These are phyloP conservation scores for Neurospora sp. DNA, from an alignment of 495 filamentous ascomycete genomes.

Conservation along the genomic window DNA sequence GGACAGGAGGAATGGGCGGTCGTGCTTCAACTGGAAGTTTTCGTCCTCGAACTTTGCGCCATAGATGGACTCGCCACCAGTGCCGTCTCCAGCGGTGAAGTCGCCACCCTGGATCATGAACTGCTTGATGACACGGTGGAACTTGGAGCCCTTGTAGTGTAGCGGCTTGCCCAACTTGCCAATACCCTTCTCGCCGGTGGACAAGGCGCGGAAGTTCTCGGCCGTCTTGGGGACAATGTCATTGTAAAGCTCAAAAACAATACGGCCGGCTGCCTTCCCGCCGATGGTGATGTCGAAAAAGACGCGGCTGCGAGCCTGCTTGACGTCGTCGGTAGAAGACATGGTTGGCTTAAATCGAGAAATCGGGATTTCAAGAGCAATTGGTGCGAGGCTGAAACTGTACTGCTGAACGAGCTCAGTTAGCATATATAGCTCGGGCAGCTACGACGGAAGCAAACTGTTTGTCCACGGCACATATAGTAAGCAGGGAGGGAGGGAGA, in stretches of 20 bases:
- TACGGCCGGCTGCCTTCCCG: conserved; percentile 55
- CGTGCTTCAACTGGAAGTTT: conserved; percentile 89
- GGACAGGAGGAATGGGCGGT: conserved; percentile 85
- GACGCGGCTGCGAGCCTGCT: conserved; percentile 54
- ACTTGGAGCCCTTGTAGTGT: conserved; percentile 79
- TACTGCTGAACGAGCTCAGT: not conserved
- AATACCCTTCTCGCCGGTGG: conserved; percentile 80
- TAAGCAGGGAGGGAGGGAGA: not conserved
- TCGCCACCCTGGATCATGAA: conserved; percentile 99
- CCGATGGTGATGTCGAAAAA: conserved; percentile 87
- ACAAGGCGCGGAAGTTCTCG: conserved; percentile 92
- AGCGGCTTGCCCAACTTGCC: conserved; percentile 79
- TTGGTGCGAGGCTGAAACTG: not conserved
- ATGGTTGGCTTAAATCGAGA: conserved; percentile 11
- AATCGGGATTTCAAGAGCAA: not conserved
- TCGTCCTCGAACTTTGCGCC: conserved; percentile 97
- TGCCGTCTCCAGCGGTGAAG: conserved; percentile 91
- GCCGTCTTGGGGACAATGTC: conserved; percentile 92
- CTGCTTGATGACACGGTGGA: conserved; percentile 95
- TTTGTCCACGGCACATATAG: not conserved
- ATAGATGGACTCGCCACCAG: conserved; percentile 96
- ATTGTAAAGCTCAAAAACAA: conserved; percentile 78
- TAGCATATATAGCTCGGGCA: not conserved
- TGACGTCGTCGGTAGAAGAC: conserved; percentile 25
- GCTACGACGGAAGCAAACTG: not conserved